Conservation (phyloP, 2,329 filamentous ascomycete genomes). For the Didymella arachidicola region DNA sequence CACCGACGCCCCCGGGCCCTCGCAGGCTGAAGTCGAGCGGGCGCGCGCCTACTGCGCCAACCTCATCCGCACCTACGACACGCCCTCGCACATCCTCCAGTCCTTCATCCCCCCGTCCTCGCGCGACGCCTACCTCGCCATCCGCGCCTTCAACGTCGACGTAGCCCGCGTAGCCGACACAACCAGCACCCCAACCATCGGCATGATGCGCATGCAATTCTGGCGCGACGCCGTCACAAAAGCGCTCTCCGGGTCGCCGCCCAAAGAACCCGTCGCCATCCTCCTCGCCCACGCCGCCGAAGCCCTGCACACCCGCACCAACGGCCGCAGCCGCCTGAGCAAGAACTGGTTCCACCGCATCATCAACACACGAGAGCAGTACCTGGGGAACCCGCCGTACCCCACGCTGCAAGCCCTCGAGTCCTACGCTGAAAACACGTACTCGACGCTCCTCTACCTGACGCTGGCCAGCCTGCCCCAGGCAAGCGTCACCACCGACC, state of each 20-base stretch:
- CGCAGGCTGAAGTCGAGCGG: constrained; percentile 60
- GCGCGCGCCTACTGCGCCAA: constrained; percentile 67
- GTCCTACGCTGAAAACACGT: constrained; percentile 91
- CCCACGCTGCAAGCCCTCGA: constrained; percentile 76
- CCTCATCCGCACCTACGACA: constrained; percentile 81
- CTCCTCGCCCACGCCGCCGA: constrained; percentile 77
- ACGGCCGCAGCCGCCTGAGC: constrained; percentile 60
- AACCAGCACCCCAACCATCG: constrained; percentile 86
- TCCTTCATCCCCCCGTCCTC: constrained; percentile 80
- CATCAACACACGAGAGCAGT: constrained; percentile 80
- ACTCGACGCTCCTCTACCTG: constrained; percentile 89
- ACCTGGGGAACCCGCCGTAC: constrained; percentile 85
- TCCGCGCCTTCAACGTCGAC: constrained; percentile 92
- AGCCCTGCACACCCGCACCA: constrained; percentile 59
- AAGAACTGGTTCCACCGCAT: constrained; percentile 69
- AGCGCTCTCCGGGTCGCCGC: constrained; percentile 78
- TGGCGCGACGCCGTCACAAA: constrained; percentile 86
- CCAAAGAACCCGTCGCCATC: constrained; percentile 89
- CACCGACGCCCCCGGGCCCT: constrained; percentile 31
- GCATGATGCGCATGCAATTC: constrained; percentile 89
- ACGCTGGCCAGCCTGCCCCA: constrained; percentile 81
- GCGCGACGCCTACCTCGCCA: constrained; percentile 84
- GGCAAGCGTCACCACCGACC: constrained; percentile 83
- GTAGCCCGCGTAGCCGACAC: constrained; percentile 88
- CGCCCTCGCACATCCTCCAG: constrained; percentile 84